Base-by-base conservation (phyloP, 2,329 filamentous ascomycete genomes). In the Alternaria consortialis region DNA sequence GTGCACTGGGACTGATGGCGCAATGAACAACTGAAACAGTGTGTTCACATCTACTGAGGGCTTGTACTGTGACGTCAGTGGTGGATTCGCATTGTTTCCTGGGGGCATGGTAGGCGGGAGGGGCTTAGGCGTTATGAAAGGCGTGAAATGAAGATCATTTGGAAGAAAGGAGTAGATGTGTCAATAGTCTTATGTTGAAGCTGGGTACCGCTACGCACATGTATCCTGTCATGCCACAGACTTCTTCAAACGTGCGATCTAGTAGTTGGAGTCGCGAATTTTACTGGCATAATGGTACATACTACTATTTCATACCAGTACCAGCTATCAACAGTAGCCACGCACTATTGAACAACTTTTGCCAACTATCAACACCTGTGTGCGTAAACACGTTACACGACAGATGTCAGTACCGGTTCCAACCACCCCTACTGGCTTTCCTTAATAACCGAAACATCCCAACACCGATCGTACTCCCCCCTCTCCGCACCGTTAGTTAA, bases 341-440 rank as follows among this genome's bases (percentile, higher is more conserved):
- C 20, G 20, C 20, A 20, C 20, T 20, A 20, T 20, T 20, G 20
- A 20, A 20, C 20, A 20, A 2, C 20, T 20, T 15, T 29, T 11
- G 39, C 13, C 4, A 17, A 2, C 27, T 20, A 12, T 32, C 32
- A 23, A 27, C 20, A 27, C 32, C 17, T 55, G 60, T 60, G 56
- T 59, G 57, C 58, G 46, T 27, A 58, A 44, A 36, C 48, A 58
- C 60, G 63, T 56, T 68, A 39, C 64, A 60, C 60, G 17, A 46
- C 39, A 40, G 36, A 50, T 37, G 63, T 60, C 51, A 60, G 44
- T 47, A 60, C 57, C 51, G 44, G 36, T 50, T 23, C 23, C 7
- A 31, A 13, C 36, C 20, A 8, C 34, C 23, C 15, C 17, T 37
- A 25, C 15, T 44, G 25, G 27, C 36, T 51, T 34, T 13, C 40